Conservation (phyloP, 2,329 filamentous ascomycete species). For the Immersiporthe knoxdaviesiana region DNA sequence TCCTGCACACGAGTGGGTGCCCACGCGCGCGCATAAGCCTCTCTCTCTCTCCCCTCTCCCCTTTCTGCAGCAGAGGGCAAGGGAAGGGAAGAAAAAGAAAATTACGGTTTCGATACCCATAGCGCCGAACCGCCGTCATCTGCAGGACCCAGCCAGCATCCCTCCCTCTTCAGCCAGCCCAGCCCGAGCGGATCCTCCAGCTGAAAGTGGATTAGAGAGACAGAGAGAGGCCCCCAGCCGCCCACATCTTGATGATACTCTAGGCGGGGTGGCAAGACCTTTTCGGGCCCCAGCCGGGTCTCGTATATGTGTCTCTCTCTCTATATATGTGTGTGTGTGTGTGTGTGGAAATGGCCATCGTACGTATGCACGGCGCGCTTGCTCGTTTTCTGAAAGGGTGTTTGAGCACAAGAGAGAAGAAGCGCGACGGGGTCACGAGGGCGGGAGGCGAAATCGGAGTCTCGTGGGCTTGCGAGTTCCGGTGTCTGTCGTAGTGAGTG, state of each 20-base stretch:
- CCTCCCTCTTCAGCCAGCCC: no score
- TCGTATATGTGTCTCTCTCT: background rate
- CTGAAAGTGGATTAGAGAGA: background rate
- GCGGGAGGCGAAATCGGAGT: background rate
- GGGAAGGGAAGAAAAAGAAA: no score
- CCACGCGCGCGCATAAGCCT: background rate
- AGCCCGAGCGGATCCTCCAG: background rate
- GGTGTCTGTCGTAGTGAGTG: background rate
- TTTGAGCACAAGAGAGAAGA: background rate
- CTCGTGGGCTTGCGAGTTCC: background rate
- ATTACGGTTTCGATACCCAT: background rate
- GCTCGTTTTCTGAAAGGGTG: background rate
- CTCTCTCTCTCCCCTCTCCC: background rate
- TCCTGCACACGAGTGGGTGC: background rate
- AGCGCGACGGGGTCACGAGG: background rate
- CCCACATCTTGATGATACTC: background rate
- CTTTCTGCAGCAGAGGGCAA: background rate
- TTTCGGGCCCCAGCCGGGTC: background rate
- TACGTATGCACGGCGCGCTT: background rate
- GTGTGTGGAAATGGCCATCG: background rate
- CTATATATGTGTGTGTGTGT: no score
- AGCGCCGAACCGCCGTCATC: constrained; percentile 11
- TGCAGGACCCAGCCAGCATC: background rate
- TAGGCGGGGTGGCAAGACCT: constrained; percentile 6
- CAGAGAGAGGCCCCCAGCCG: background rate